Evolutionary conservation across 352 stramenopile genomes (phyloP).

Genomic region (Aphanomyces euteiches): DNA sequence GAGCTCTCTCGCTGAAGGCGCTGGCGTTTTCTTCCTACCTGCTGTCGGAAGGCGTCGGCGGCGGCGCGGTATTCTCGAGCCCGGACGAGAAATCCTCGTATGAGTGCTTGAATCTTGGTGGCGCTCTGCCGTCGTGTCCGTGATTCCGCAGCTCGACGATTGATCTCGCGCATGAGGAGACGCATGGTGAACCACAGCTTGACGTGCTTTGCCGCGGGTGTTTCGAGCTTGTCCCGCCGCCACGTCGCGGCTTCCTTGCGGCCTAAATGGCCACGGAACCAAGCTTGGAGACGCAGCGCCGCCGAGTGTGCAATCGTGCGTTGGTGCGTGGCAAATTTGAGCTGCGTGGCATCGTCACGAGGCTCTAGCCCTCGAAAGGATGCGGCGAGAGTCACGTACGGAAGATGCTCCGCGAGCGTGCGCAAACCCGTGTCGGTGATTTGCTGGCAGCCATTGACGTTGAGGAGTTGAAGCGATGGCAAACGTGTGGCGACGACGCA

Average conservation of each 20-base stretch:
- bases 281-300: conserved; percentile 62
- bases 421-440: conserved; percentile 67
- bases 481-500: conserved; percentile 50
- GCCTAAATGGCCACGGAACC: conserved; percentile 54
- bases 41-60: neutral
- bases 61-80: neutral
- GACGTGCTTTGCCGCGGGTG: conserved; percentile 48
- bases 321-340: conserved; percentile 74
- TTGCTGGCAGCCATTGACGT: conserved; percentile 69
- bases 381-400: conserved; percentile 54
- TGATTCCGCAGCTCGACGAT: conserved; percentile 36
- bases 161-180: conserved; percentile 44
- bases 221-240: conserved; percentile 53
- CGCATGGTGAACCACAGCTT: conserved; percentile 50
- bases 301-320: conserved; percentile 68
- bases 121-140: conserved; percentile 38
- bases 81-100: conserved; percentile 44
- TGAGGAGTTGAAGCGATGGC: conserved; percentile 57
- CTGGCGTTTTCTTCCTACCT: neutral
- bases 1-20: neutral
- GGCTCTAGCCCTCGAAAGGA: conserved; percentile 63
- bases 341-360: conserved; percentile 42
- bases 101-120: conserved; percentile 56
- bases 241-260: conserved; percentile 49
- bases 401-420: conserved; percentile 65